phyloP scores from a whole-genome alignment of 352 stramenopile genomes.

The Pythium sukuiense region DNA sequence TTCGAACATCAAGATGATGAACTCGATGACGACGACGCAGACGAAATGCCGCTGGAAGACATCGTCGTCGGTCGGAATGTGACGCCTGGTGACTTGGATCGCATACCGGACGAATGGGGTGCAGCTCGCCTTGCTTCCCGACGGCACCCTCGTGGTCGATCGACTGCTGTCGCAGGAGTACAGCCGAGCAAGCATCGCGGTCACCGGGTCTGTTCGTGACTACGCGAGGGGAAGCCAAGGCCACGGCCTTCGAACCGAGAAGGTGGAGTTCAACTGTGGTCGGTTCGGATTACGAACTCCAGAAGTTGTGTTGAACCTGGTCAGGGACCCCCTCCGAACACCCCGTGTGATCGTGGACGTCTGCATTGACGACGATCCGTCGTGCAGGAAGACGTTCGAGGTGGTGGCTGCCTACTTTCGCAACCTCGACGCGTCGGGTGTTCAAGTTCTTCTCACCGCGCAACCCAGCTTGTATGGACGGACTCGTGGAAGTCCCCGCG shows the following conservation, averaged over 20 bases:
- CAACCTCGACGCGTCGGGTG: background rate
- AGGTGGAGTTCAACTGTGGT: too few relatives aligned
- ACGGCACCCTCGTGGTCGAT: background rate
- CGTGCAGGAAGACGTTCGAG: background rate
- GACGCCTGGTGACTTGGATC: background rate
- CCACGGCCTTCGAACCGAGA: too few relatives aligned
- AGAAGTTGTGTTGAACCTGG: background rate
- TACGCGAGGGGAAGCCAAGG: background rate
- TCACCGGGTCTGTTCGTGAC: background rate
- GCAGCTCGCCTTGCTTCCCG: background rate
- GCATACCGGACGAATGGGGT: background rate
- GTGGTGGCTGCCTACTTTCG: background rate
- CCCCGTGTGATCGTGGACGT: background rate
- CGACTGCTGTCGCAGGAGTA: background rate
- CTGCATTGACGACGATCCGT: background rate
- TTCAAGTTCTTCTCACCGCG: background rate
- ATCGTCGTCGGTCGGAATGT: background rate
- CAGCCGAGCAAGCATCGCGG: background rate
- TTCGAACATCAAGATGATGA: background rate
- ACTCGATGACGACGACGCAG: background rate
- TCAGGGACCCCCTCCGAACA: background rate
- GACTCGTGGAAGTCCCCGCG: background rate
- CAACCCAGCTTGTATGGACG: background rate
- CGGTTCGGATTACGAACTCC: background rate
- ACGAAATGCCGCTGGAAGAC: background rate